Conservation (phyloP, 2,329 filamentous ascomycete genomes). For the Penicillium paneum region DNA sequence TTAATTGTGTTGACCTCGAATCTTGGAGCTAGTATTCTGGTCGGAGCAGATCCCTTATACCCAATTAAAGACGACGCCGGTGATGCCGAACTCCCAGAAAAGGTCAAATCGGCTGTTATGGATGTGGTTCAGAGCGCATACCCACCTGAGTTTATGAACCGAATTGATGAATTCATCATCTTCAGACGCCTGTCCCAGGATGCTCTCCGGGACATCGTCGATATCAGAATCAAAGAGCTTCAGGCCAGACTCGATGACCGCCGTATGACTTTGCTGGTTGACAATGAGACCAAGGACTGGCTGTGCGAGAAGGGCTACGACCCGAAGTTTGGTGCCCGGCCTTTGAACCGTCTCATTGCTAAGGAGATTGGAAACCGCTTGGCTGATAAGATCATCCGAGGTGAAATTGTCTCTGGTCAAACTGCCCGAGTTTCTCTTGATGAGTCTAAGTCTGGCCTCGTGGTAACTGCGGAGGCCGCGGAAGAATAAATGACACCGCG, state of each 20-base stretch:
- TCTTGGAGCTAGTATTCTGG: slow-evolving; percentile 85
- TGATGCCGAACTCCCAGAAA: slow-evolving; percentile 67
- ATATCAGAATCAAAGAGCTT: slow-evolving; percentile 83
- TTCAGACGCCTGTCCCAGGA: slow-evolving; percentile 79
- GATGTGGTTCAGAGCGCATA: slow-evolving; percentile 73
- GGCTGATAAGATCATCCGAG: slow-evolving; percentile 88
- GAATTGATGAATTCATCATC: slow-evolving; percentile 94
- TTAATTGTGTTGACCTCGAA: slow-evolving; percentile 97
- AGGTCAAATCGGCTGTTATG: slow-evolving; percentile 78
- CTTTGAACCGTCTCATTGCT: slow-evolving; percentile 84
- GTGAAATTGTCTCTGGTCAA: slow-evolving; percentile 73
- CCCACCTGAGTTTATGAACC: slow-evolving; percentile 92
- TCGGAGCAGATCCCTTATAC: slow-evolving; percentile 66
- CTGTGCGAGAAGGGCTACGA: slow-evolving; percentile 87
- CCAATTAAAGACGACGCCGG: slow-evolving; percentile 58
- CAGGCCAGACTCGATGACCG: slow-evolving; percentile 80
- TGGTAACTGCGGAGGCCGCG: slow-evolving; percentile 40
- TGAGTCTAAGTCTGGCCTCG: slow-evolving; percentile 58
- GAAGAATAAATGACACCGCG: slow-evolving; percentile 19
- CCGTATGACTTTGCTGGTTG: slow-evolving; percentile 72
- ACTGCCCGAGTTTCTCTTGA: slow-evolving; percentile 67
- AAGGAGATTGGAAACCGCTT: slow-evolving; percentile 86
- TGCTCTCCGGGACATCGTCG: slow-evolving; percentile 86
- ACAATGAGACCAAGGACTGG: slow-evolving; percentile 74
- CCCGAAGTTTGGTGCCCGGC: slow-evolving; percentile 83